phyloP scores from a whole-genome alignment of 2,329 filamentous ascomycete species.

The Beauveria bassiana region DNA sequence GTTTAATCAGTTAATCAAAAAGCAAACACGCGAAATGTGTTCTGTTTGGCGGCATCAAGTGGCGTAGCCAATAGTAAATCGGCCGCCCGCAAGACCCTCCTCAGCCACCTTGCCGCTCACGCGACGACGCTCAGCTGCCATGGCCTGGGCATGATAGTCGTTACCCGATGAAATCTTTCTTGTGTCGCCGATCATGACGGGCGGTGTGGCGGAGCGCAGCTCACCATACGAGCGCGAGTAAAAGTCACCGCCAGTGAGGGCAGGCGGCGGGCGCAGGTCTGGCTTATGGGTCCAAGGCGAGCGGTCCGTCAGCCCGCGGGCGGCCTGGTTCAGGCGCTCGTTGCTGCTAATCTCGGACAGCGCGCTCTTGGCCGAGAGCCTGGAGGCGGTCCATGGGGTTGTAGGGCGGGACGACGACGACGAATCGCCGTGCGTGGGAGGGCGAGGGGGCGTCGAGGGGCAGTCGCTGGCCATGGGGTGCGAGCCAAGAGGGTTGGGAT shows the following conservation, averaged over 20 bases:
- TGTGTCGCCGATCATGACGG: slow-evolving; percentile 40
- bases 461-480: slow-evolving; percentile 31
- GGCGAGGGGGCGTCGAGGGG: not conserved
- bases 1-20: not conserved
- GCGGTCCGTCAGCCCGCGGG: slow-evolving; percentile 34
- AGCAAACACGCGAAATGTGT: not conserved
- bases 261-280: slow-evolving; percentile 27
- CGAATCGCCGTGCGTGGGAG: not conserved
- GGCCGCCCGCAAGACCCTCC: slow-evolving; percentile 49
- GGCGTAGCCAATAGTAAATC: slow-evolving; percentile 10
- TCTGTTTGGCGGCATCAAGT: not conserved
- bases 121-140: slow-evolving; percentile 41
- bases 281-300: slow-evolving; percentile 22
- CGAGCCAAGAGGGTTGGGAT: slow-evolving; percentile 46
- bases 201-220: slow-evolving; percentile 44
- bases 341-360: slow-evolving; percentile 41
- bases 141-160: slow-evolving; percentile 37
- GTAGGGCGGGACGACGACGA: not conserved
- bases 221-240: slow-evolving; percentile 53
- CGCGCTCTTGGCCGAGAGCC: slow-evolving; percentile 19
- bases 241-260: slow-evolving; percentile 45
- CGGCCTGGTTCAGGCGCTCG: slow-evolving; percentile 33
- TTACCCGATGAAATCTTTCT: slow-evolving; percentile 54
- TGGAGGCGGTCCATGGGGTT: slow-evolving; percentile 13
- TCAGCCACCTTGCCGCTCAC: slow-evolving; percentile 69